Evolutionary conservation across 352 stramenopile genomes (phyloP), one percentile per base, ranked within the genome.

Genomic region (Pythium chondricola): DNA sequence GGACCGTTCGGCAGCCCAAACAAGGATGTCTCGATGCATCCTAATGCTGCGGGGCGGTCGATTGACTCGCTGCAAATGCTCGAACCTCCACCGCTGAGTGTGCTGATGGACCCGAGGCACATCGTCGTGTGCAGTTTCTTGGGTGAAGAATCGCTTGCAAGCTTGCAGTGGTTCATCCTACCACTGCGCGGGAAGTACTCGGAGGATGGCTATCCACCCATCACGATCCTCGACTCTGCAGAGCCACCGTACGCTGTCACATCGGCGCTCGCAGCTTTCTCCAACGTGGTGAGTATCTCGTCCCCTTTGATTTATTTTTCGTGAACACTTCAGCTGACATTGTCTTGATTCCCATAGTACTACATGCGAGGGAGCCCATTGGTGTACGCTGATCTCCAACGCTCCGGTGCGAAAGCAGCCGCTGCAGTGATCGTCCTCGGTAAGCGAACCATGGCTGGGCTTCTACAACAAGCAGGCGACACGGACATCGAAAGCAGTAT

Each of bases 81-180:
- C 3, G 58, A 64, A 3, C 68, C 77, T 2, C 83, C 83, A 5
- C 61, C 79, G 6, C 56, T 93, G 6, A 53, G 62, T 1, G 68
- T 89, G 30, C 54, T 93, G 10, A 36, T 89, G 44, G 43, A 91
- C 22, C 73, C 75, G 6, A 55, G 65, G 1, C 83, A 93, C 32
- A 77, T 93, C 31, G 77, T 91, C 18, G 67, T 93, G 21, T 93
- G 83, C 65, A 91, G 79, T 25, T 93, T 93, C 50, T 48, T 91
- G 21, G 83, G 83, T 3, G 79, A 90, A 29, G 78, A 90, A 41
- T 79, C 83, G 0, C 63, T 90, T 4, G 67, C 74, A 11, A 87
- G 71, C 47, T 47, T 93, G 16, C 71, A 85, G 52, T 93, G 83
- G 83, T 58, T 93, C 16, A 71, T 93, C 22, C 39, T 82, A 1